These are phyloP conservation scores for Bryoerythrophyllum caledonicum DNA, from an alignment of 225 moss, liverwort and hornwort genomes.

Conservation along the genomic window DNA sequence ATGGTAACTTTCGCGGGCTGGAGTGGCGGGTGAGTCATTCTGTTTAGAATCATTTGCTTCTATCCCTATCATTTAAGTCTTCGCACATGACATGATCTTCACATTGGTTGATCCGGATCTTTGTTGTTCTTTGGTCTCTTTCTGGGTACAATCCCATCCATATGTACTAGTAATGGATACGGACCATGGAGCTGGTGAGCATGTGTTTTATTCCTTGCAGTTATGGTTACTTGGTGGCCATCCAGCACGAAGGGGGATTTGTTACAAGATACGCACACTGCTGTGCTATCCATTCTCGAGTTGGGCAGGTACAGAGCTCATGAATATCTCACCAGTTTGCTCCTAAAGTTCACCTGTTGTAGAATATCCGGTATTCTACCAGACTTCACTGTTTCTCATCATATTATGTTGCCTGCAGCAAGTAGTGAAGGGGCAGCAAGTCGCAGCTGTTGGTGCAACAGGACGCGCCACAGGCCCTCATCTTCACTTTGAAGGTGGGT, in stretches of 20 bases:
- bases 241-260: slow-evolving; percentile 84
- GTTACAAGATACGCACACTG: slow-evolving; percentile 90
- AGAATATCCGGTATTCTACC: not conserved
- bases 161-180: not conserved
- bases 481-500: slow-evolving; percentile 81
- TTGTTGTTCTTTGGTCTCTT: not conserved
- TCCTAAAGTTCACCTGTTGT: not conserved
- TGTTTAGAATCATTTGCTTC: not conserved
- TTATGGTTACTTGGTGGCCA: slow-evolving; percentile 81
- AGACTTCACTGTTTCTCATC: slow-evolving; percentile 3
- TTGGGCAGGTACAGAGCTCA: slow-evolving; percentile 70
- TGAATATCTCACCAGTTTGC: not conserved
- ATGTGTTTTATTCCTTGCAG: slow-evolving; percentile 34
- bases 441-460: slow-evolving; percentile 87
- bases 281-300: slow-evolving; percentile 84
- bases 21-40: slow-evolving; percentile 75
- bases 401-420: slow-evolving; percentile 46
- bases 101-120: not conserved
- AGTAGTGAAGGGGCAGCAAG: slow-evolving; percentile 83
- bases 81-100: not conserved
- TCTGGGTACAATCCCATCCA: not conserved
- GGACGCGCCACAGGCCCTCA: slow-evolving; percentile 87
- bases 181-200: not conserved
- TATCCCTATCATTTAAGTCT: not conserved
- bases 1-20: slow-evolving; percentile 88